Percentiles rank a stretch among this genome's conserved stretches.
These are phyloP conservation scores for Posidonia australis DNA, from an alignment of 106 monocot genomes.

Conservation along the genomic window DNA sequence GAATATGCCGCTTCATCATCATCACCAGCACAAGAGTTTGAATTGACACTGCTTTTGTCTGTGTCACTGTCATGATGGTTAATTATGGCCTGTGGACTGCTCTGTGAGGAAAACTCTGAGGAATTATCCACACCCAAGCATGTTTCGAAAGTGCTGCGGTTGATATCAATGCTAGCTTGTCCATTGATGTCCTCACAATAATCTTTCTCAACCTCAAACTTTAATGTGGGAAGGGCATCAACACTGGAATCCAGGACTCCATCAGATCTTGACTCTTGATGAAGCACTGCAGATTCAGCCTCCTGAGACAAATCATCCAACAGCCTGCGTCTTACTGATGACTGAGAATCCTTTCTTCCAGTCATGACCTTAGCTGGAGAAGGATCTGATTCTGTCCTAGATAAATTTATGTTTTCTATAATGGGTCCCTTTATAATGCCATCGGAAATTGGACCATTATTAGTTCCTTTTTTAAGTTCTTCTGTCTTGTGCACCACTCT, in stretches of 20 bases:
- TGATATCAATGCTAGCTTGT: conserved; percentile 7
- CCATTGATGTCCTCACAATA: conserved; percentile 8
- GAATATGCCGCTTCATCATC: conserved; percentile 11
- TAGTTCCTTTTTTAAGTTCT: conserved; percentile 13
- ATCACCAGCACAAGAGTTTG: conserved; percentile 30
- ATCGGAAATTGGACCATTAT: conserved; percentile 7
- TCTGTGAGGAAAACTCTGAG: conserved; percentile 17
- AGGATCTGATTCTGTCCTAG: conserved; percentile 37
- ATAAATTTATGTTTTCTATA: conserved; percentile 12
- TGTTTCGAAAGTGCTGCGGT: conserved; percentile 8
- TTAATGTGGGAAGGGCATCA: neutral
- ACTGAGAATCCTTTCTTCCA: conserved; percentile 16
- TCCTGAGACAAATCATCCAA: conserved; percentile 30
- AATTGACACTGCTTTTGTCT: conserved; percentile 37
- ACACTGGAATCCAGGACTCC: neutral
- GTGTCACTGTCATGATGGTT: conserved; percentile 29
- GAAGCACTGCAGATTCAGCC: neutral
- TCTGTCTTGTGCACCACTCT: conserved; percentile 37
- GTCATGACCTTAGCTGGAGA: conserved; percentile 11
- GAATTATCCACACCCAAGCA: conserved; percentile 26
- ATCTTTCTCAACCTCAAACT: conserved; percentile 4
- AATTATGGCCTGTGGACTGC: conserved; percentile 13
- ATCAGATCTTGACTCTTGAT: neutral
- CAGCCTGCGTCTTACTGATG: conserved; percentile 38
- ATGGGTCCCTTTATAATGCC: conserved; percentile 9